Conservation (phyloP, 2,329 filamentous ascomycete species). For the Fusarium domesticum region DNA sequence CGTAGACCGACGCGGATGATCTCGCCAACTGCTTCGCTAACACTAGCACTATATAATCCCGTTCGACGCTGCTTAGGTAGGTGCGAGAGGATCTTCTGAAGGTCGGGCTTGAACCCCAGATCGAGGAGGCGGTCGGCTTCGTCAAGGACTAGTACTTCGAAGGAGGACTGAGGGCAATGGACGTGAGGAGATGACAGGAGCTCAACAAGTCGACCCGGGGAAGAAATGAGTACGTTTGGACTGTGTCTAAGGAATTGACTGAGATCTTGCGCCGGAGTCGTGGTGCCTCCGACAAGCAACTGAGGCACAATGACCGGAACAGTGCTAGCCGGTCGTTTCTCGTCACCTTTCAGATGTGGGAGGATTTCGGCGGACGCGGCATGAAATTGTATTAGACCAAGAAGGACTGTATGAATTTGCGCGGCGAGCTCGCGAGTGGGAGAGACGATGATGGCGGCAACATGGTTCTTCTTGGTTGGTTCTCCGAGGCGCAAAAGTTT, state of each 20-base stretch:
- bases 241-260: conserved; percentile 78
- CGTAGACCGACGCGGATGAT: conserved; percentile 87
- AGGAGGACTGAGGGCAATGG: conserved; percentile 81
- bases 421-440: conserved; percentile 86
- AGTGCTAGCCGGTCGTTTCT: conserved; percentile 49
- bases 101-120: conserved; percentile 86
- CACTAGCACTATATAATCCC: conserved; percentile 89
- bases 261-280: conserved; percentile 80
- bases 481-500: conserved; percentile 76
- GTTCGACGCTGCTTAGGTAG: conserved; percentile 92
- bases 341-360: conserved; percentile 51
- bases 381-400: conserved; percentile 79
- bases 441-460: conserved; percentile 87
- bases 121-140: conserved; percentile 92
- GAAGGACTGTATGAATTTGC: conserved; percentile 82
- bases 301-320: conserved; percentile 71
- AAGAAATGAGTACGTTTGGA: conserved; percentile 86
- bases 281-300: conserved; percentile 77
- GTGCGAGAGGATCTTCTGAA: conserved; percentile 78
- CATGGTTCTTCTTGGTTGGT: conserved; percentile 82
- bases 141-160: conserved; percentile 89
- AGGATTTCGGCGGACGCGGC: conserved; percentile 68
- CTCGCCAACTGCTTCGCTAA: conserved; percentile 92
- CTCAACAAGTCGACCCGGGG: conserved; percentile 85
- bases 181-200: conserved; percentile 83